Base-by-base conservation (phyloP, 192 early-diverging fungal species). In the Coemansia sp. region DNA sequence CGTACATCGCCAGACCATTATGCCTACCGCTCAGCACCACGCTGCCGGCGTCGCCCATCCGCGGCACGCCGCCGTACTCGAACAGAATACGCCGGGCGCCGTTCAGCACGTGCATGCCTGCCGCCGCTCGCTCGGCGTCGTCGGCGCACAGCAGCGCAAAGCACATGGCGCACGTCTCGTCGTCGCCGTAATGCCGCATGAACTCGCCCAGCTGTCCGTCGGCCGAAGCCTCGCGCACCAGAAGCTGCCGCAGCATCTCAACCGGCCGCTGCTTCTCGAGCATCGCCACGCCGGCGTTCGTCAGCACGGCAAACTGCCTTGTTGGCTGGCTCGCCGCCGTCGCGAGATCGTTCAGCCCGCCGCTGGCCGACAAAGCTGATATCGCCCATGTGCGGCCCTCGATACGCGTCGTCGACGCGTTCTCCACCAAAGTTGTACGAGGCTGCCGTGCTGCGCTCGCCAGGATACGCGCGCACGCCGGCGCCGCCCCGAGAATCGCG, bases 321-420 rank as follows among this genome's bases (percentile, higher is more conserved):
- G 84, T 56, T 13, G 85, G 82, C 10, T 60, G 56, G 14, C 75
- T 70, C 6, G 84, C 64, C 25, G 86, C 86, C 0, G 86, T 81
- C 0, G 73, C 84, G 40, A 93, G 65, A 60, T 93, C 89, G 59
- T 91, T 92, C 13, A 83, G 59, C 19, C 62, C 58, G 45, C 58
- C 65, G 22, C 67, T 62, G 22, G 63, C 54, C 24, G 60, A 59
- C 47, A 73, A 54, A 51, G 91, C 91, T 5, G 82, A 81, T 50
- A 97, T 91, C 9, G 85, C 86, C 85, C 90, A 89, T 2, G 91
- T 89, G 55, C 89, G 90, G 17, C 94, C 94, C 50, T 91, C 86
- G 15, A 93, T 61, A 11, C 79, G 76, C 30, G 80, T 53, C 15
- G 67, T 53, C 37, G 80, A 74, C 3, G 66, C 66, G 22, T 81